These are phyloP conservation scores for Lumnitzera racemosa DNA, from an alignment of 345 rosid species.

Conservation along the genomic window DNA sequence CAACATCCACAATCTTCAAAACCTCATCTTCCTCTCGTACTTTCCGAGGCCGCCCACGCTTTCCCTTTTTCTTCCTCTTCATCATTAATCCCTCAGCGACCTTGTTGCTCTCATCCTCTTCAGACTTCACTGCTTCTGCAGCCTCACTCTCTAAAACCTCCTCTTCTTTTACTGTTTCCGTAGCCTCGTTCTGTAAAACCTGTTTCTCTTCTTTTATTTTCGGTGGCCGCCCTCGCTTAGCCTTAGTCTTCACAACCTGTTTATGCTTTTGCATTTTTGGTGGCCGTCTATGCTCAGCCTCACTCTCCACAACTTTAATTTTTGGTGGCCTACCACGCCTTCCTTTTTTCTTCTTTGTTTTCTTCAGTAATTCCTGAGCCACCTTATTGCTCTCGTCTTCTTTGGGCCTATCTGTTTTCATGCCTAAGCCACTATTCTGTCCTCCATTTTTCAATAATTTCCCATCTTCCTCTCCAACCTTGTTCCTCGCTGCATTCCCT, in stretches of 20 bases:
- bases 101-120: neutral
- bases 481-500: neutral
- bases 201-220: neutral
- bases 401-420: neutral
- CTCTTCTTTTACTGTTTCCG: neutral
- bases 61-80: slow-evolving; percentile 3
- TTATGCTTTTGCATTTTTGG: slow-evolving; percentile 12
- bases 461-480: slow-evolving; percentile 12
- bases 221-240: neutral
- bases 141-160: neutral
- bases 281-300: slow-evolving; percentile 28
- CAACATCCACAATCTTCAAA: neutral
- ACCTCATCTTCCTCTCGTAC: slow-evolving; percentile 3
- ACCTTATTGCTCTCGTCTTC: neutral
- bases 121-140: neutral
- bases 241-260: slow-evolving; percentile 4
- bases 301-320: neutral
- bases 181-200: neutral
- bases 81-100: neutral
- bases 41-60: slow-evolving; percentile 23
- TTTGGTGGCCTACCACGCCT: slow-evolving; percentile 5
- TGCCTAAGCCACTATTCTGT: neutral
- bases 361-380: slow-evolving; percentile 7
- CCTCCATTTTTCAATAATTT: slow-evolving; percentile 9
- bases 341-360: slow-evolving; percentile 3